Conservation (phyloP, 2,329 filamentous ascomycete species). For the Scedosporium aurantiacum region DNA sequence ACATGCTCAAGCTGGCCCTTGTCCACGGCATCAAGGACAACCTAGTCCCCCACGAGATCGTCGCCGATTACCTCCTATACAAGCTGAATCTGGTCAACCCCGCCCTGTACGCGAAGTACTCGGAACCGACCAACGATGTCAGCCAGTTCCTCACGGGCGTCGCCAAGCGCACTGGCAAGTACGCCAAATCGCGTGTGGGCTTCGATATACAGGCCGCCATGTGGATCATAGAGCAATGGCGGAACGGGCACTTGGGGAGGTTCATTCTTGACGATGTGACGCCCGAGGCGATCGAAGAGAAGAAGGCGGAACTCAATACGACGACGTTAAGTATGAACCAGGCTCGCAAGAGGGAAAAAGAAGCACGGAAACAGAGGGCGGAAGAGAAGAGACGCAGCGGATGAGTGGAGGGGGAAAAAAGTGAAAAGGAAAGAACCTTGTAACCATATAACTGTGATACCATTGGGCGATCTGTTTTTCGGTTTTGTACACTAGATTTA, state of each 20-base stretch:
- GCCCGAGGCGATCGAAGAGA: slow-evolving; percentile 40
- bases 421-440: neutral
- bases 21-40: slow-evolving; percentile 86
- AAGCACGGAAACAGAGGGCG: slow-evolving; percentile 33
- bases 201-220: slow-evolving; percentile 64
- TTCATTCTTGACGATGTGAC: slow-evolving; percentile 72
- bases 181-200: slow-evolving; percentile 61
- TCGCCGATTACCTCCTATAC: slow-evolving; percentile 86
- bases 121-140: slow-evolving; percentile 74
- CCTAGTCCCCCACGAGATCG: slow-evolving; percentile 62
- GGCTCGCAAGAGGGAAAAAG: slow-evolving; percentile 56
- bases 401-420: neutral
- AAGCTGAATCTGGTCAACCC: slow-evolving; percentile 63
- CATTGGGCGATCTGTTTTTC: neutral
- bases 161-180: slow-evolving; percentile 62
- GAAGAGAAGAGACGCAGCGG: slow-evolving; percentile 1
- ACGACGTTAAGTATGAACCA: slow-evolving; percentile 52
- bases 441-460: neutral
- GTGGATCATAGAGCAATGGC: slow-evolving; percentile 74
- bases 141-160: slow-evolving; percentile 58
- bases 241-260: slow-evolving; percentile 60
- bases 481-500: neutral
- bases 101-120: slow-evolving; percentile 49
- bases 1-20: slow-evolving; percentile 91
- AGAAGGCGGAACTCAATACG: slow-evolving; percentile 35